A percentile compares a stretch with the other conserved stretches of the same genome.
These are phyloP conservation scores for Aspergillus brunneoviolaceus DNA, from an alignment of 2,329 filamentous ascomycete genomes.

Conservation along the genomic window DNA sequence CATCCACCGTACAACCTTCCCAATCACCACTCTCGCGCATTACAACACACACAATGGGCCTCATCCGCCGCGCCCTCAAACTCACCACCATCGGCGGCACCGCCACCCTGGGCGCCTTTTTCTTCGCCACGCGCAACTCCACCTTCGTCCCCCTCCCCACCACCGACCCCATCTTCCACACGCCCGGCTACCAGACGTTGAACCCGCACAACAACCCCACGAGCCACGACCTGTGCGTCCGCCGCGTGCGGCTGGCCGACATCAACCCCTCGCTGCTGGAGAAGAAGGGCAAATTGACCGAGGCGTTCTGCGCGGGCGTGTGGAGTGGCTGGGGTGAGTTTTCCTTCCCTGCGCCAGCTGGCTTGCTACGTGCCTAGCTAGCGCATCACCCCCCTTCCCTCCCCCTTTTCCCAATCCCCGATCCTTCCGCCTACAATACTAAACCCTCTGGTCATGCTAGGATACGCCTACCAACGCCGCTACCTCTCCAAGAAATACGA, in stretches of 20 bases:
- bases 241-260: slow-evolving; percentile 61
- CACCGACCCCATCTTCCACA: slow-evolving; percentile 62
- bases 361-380: not conserved
- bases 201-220: slow-evolving; percentile 64
- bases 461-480: slow-evolving; percentile 55
- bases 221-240: slow-evolving; percentile 64
- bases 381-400: not conserved
- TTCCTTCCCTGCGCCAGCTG: not conserved
- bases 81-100: slow-evolving; percentile 48
- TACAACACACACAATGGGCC: slow-evolving; percentile 49
- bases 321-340: slow-evolving; percentile 65
- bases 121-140: slow-evolving; percentile 57
- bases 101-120: slow-evolving; percentile 53
- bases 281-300: slow-evolving; percentile 59
- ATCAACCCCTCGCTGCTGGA: slow-evolving; percentile 66
- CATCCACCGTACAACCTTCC: not conserved
- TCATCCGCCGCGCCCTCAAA: slow-evolving; percentile 48
- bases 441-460: slow-evolving; percentile 17
- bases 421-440: not conserved
- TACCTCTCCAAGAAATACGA: slow-evolving; percentile 62
- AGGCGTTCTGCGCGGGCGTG: slow-evolving; percentile 66
- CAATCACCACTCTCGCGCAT: not conserved
- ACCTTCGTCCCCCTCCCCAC: slow-evolving; percentile 58
- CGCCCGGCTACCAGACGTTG: slow-evolving; percentile 56
- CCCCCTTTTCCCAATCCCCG: not conserved